Evolutionary conservation across 148 eudicot species (phyloP).

Genomic region (Fallopia convolvulus): DNA sequence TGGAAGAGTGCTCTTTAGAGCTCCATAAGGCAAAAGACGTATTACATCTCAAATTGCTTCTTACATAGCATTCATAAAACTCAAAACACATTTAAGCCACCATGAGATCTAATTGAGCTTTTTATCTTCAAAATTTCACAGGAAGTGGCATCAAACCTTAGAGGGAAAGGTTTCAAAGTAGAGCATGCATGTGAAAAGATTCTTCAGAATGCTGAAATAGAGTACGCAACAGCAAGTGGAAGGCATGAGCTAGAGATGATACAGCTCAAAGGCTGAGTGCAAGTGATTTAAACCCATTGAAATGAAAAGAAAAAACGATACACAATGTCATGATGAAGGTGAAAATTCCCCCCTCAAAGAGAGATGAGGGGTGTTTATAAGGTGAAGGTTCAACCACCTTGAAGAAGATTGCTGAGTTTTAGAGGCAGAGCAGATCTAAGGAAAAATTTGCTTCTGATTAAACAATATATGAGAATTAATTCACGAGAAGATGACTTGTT

Average conservation of each 20-base stretch:
- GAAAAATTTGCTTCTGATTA: background rate
- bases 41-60: background rate
- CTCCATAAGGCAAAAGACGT: background rate
- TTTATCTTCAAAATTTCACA: background rate
- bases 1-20: background rate
- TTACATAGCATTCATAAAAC: background rate
- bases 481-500: too few relatives aligned
- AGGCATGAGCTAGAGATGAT: background rate
- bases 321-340: background rate
- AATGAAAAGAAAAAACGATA: too few relatives aligned
- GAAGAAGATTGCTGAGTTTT: background rate
- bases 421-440: background rate
- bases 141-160: background rate
- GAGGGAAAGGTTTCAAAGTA: background rate
- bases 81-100: background rate
- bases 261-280: background rate
- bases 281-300: background rate
- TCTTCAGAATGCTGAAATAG: background rate
- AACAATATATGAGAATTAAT: background rate
- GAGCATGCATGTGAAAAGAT: background rate
- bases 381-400: background rate
- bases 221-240: background rate
- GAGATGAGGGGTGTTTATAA: background rate
- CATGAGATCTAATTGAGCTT: background rate
- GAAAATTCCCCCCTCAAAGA: background rate